Conservation (phyloP, 2,329 filamentous ascomycete species). For the Sporothrix luriei region DNA sequence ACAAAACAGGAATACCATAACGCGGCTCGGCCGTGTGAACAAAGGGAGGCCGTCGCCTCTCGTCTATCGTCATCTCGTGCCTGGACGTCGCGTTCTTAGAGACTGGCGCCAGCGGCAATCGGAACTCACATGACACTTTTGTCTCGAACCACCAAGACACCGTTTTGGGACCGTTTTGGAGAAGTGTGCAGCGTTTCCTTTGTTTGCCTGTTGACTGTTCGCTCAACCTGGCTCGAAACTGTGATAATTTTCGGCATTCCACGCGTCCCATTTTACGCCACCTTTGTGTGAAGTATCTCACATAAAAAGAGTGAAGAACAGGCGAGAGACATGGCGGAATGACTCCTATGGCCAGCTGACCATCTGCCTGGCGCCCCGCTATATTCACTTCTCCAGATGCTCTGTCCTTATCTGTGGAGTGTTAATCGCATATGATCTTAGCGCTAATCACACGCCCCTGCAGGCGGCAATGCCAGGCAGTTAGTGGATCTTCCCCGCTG, state of each 20-base stretch:
- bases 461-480: constrained; percentile 22
- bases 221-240: neutral
- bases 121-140: neutral
- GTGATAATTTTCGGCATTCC: constrained; percentile 1
- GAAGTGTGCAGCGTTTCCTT: neutral
- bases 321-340: neutral
- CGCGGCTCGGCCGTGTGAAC: constrained; percentile 5
- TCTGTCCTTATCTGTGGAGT: constrained; percentile 29
- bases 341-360: constrained; percentile 22
- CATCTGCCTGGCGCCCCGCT: neutral
- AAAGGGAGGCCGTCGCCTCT: neutral
- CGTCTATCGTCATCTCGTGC: neutral
- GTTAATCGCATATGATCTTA: neutral
- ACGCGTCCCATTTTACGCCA: neutral
- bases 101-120: neutral
- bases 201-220: neutral
- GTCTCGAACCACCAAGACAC: neutral
- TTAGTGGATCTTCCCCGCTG: neutral
- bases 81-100: neutral
- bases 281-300: neutral
- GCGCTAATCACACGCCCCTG: constrained; percentile 28
- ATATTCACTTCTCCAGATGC: neutral
- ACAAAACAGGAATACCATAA: neutral
- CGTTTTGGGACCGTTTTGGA: constrained; percentile 13
- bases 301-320: neutral